Conservation (phyloP, 345 rosid genomes). For the Murraya koenigii region DNA sequence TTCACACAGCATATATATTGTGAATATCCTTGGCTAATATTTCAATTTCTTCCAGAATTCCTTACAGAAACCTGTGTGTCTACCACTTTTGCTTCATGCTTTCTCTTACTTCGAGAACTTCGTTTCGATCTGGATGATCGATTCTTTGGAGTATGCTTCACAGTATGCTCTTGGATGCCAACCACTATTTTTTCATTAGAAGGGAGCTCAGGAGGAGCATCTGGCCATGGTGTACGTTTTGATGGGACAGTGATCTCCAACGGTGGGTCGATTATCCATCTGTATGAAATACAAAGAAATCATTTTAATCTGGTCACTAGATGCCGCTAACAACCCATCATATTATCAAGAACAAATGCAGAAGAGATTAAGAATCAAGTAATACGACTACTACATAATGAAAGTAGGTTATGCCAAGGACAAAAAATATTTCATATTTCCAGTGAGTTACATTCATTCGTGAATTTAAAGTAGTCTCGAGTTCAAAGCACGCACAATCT, state of each 20-base stretch:
- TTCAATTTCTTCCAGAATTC: slow-evolving; percentile 51
- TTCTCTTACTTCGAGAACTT: slow-evolving; percentile 64
- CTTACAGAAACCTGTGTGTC: slow-evolving; percentile 42
- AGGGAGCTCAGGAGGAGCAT: slow-evolving; percentile 85
- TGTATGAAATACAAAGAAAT: slow-evolving; percentile 24
- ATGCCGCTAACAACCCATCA: background rate
- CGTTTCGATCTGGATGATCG: slow-evolving; percentile 60
- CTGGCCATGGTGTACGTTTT: slow-evolving; percentile 93
- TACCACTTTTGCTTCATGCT: slow-evolving; percentile 54
- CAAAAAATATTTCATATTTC: background rate
- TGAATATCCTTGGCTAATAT: background rate
- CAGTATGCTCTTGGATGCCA: slow-evolving; percentile 38
- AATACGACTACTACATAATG: background rate
- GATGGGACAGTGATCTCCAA: slow-evolving; percentile 83
- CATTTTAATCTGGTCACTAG: background rate
- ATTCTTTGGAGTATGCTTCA: slow-evolving; percentile 54
- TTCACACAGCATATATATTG: slow-evolving; percentile 16
- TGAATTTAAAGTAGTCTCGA: background rate
- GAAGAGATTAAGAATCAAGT: background rate
- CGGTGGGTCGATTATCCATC: slow-evolving; percentile 93
- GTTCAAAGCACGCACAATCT: background rate
- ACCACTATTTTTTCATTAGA: slow-evolving; percentile 33
- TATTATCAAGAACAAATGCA: no score
- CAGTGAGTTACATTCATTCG: background rate
- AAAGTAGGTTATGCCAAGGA: background rate